Base-by-base conservation (phyloP, 257 asterid genomes). In the Galeopsis tetrahit region DNA sequence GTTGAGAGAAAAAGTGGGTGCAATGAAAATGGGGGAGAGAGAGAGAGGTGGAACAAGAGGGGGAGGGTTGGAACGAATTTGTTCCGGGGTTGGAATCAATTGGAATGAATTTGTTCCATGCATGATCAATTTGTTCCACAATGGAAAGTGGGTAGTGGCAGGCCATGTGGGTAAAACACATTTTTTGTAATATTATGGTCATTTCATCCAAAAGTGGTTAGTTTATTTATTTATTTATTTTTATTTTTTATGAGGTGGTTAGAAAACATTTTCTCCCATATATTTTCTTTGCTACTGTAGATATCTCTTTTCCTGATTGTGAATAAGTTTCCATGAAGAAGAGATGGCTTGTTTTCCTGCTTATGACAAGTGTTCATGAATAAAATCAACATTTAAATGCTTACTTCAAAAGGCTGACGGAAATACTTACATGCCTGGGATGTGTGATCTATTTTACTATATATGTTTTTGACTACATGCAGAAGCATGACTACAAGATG, bases 401-500 rank as follows among this genome's bases (percentile, higher is more conserved):
- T 48, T 49, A 13, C 8, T 21, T 52, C 38, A 60, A 48, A 11
- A 68, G 66, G 66, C 14, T 32, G 13, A 32, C 1, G 10, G n/a
- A 10, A 55, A 13, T 66, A 40, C 65, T 73, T 52, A 42, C 15
- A 40, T 65, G 28, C 66, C 66, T 43, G 58, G 59, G 10, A 49
- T 63, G 33, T 13, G 15, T 34, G 61, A 56, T 65, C 40, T 14
- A 15, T 35, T 63, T 7, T 39, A 72, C 36, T 6, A 17, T 17
- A 2, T 35, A 10, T 7, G 70, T n/a, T 34, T 28, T 52, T 60
- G 21, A 49, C 14, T 34, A 57, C 55, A 34, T 80, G 74, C 72
- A 92, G 98, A 88, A 92, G 74, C 85, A 88, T 68, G 91, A 90
- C 83, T 90, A 87, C 81, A 92, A 85, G 81, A 90, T 90, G 97